Evolutionary conservation across 1,284 basidiomycete species (phyloP), one percentile per base, ranked within the genome.

Genomic region (Moesziomyces parantarcticus): DNA sequence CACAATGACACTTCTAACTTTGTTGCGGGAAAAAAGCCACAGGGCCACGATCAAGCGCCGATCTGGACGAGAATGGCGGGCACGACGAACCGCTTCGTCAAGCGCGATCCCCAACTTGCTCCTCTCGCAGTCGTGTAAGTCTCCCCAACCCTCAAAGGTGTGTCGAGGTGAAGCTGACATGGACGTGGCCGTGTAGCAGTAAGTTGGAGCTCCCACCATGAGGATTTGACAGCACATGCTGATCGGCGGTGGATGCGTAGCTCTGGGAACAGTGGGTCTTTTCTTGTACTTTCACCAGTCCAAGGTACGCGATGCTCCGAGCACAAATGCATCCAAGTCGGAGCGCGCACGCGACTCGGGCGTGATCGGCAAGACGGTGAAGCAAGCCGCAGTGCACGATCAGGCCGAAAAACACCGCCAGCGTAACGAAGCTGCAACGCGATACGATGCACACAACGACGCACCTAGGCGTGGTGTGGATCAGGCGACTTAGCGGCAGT

Each of bases 101-200:
- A 58, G 43, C 53, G 61, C 9, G 67, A 70, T 50, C 67, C 67
- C 14, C 67, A 70, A 22, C 48, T 70, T 46, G 50, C 46, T 18
- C 61, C 67, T 36, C 44, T 70, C 23, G 60, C 54, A 10, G 41
- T 45, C n/a, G 45, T 68, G 59, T 68, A 36, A 62, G 65, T 58
- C 29, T 10, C 6, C 29, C 26, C 11, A 9, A 1, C 11, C 26
- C 26, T 29, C 26, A 2, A 29, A 29, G 8, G 5, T 9, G 32
- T 48, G 34, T 32, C 23, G 29, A 44, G n/a, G n/a, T n/a, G n/a
- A n/a, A n/a, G n/a, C n/a, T 32, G 10, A 8, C 13, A 20, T n/a
- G 46, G 34, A 3, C 25, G 9, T 8, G 22, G 22, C 5, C 29
- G 21, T 36, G 34, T 18, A 36, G 34, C 34, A 36, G 34, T 36